Conservation (phyloP, 805 yeast genomes). For the baker's yeast (Saccharomyces cerevisiae) region DNA sequence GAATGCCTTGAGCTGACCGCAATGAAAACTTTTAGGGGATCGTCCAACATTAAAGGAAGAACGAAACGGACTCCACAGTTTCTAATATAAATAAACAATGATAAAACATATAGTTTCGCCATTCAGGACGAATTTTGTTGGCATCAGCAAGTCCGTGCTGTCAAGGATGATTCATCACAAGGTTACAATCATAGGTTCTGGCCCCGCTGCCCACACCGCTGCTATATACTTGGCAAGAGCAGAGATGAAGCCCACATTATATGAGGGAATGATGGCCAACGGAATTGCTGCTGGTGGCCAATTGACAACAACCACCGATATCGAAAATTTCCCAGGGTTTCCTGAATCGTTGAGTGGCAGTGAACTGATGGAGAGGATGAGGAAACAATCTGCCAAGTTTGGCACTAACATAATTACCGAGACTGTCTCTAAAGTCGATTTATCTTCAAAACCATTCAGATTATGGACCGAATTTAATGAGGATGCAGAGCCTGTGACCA, state of each 20-base stretch:
- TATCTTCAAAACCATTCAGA: slow-evolving; percentile 84
- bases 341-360: slow-evolving; percentile 87
- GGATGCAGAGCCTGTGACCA: slow-evolving; percentile 81
- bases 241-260: slow-evolving; percentile 84
- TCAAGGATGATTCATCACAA: slow-evolving; percentile 68
- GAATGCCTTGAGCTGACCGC: not conserved
- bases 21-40: not conserved
- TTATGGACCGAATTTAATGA: slow-evolving; percentile 95
- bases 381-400: slow-evolving; percentile 74
- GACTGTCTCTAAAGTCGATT: slow-evolving; percentile 87
- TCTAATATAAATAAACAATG: not conserved
- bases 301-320: slow-evolving; percentile 95
- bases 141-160: not conserved
- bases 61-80: not conserved
- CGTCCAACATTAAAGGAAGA: not conserved
- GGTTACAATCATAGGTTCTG: slow-evolving; percentile 89
- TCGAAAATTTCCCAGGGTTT: slow-evolving; percentile 98
- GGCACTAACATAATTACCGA: slow-evolving; percentile 95
- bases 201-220: slow-evolving; percentile 99
- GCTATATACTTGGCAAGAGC: slow-evolving; percentile 96
- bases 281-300: slow-evolving; percentile 99
- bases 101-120: not conserved
- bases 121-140: not conserved
- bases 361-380: slow-evolving; percentile 89
- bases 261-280: slow-evolving; percentile 93